A percentile compares a stretch with the other conserved stretches of the same genome.
These are phyloP conservation scores for Clonostachys chloroleuca DNA, from an alignment of 2,329 filamentous ascomycete genomes.

Conservation along the genomic window DNA sequence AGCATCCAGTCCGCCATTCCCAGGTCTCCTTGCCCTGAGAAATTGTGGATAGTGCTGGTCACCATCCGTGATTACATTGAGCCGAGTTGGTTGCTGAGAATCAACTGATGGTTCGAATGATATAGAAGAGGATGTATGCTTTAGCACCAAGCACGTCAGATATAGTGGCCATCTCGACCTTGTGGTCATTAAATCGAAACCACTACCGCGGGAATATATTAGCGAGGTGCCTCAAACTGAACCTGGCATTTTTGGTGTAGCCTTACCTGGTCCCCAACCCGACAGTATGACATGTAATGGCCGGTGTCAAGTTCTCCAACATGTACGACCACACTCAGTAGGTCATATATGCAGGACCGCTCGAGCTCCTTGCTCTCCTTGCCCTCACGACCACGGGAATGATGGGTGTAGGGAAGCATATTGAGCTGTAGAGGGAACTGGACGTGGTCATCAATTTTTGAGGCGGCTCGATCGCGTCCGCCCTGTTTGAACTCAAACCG, in stretches of 20 bases:
- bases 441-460: constrained; percentile 84
- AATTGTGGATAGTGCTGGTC: no score
- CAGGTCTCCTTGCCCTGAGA: no score
- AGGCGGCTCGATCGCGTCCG: constrained; percentile 62
- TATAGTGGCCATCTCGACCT: constrained; percentile 78
- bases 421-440: constrained; percentile 84
- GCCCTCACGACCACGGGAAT: constrained; percentile 45
- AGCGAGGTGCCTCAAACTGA: neutral
- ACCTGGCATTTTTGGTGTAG: neutral
- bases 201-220: constrained; percentile 48
- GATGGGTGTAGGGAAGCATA: constrained; percentile 84
- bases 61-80: no score
- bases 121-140: constrained; percentile 89
- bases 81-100: no score
- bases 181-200: constrained; percentile 95
- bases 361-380: constrained; percentile 53
- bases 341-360: constrained; percentile 74
- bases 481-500: constrained; percentile 71
- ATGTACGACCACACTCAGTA: constrained; percentile 87
- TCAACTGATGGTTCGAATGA: constrained; percentile 56
- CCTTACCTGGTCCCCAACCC: constrained; percentile 64
- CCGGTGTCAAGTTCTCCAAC: constrained; percentile 90
- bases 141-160: constrained; percentile 82
- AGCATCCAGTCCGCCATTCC: no score
- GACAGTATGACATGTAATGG: constrained; percentile 86